Evolutionary conservation across 805 yeast species (phyloP), one percentile per base, ranked within the genome.

Genomic region (Ogataea ganodermae): DNA sequence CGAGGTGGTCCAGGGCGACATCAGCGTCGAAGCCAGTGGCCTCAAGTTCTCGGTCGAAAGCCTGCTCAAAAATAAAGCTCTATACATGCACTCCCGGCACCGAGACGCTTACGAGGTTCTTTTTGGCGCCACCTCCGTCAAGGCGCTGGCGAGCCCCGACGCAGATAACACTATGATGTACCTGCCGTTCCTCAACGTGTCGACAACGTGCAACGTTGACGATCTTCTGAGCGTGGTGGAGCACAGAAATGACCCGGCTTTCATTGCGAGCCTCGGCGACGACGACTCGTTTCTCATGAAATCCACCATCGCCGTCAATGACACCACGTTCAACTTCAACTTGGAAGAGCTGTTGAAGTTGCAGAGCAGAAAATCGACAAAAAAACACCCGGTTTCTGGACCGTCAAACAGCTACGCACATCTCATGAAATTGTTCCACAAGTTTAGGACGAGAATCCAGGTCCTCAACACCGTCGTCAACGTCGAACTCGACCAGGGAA

Each of bases 401-500:
- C n/a, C 22, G 13, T 10, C 36, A 6, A 3, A 17, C 10, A 16
- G 16, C 31, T 17, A 38, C 22, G 23, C 24, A 5, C 42, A 38
- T 12, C 45, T 42, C 10, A 16, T 47, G 20, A 36, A 45, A 13
- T 27, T 63, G 9, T 42, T 59, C 7, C 59, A 62, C 8, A 60
- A 53, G 39, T 4, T 60, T 8, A 53, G 60, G 43, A 44, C 58
- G 1, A 55, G 64, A 44, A 32, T 58, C 5, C 69, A 65, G 27
- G 36, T 62, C 8, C 24, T 62, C 16, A 52, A 59, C n/a, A 37
- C 60, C 9, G 30, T 43, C 14, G n/a, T 59, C 21, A 45, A 46
- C 21, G 8, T 61, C 1, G 28, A 44, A 2, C 27, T 62, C 7
- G 35, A 41, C 6, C 55, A 56, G 2, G 47, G 46, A 4, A 16